These are phyloP conservation scores for Boletus eberwhitei DNA, from an alignment of 768 basidiomycete species.

Conservation along the genomic window DNA sequence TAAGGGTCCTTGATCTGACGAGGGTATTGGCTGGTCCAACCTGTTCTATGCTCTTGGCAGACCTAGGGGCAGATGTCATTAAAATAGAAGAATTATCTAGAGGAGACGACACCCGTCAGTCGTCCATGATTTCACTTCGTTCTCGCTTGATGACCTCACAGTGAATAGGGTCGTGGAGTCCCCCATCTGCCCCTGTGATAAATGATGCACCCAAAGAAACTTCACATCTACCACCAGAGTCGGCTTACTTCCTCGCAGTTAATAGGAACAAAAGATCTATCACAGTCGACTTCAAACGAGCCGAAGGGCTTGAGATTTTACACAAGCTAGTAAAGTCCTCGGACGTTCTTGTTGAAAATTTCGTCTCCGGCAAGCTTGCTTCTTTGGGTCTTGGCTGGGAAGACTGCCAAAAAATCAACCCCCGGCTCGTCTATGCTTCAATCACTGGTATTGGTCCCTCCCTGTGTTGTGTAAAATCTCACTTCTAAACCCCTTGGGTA, in stretches of 20 bases:
- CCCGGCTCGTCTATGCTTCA: constrained; percentile 79
- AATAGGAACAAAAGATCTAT: constrained; percentile 90
- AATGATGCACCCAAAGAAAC: constrained; percentile 49
- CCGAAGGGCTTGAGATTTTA: constrained; percentile 73
- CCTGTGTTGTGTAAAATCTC: background rate
- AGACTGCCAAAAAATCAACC: constrained; percentile 74
- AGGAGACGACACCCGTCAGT: constrained; percentile 88
- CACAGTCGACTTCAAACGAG: constrained; percentile 82
- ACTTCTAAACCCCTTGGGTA: constrained; percentile 20
- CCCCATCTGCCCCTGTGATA: constrained; percentile 54
- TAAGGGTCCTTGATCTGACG: constrained; percentile 85
- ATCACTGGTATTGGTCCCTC: constrained; percentile 63
- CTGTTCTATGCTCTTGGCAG: constrained; percentile 90
- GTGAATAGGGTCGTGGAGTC: constrained; percentile 57
- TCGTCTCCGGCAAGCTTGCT: constrained; percentile 78
- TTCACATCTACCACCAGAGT: constrained; percentile 77
- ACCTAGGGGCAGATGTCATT: constrained; percentile 89
- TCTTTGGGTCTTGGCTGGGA: constrained; percentile 85
- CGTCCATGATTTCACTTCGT: constrained; percentile 4
- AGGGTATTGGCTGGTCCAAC: constrained; percentile 90
- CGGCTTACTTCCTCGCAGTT: constrained; percentile 86
- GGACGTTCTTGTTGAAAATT: constrained; percentile 91
- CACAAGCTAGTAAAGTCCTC: constrained; percentile 66
- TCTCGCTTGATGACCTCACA: constrained; percentile 13
- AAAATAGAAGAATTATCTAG: constrained; percentile 79